phyloP scores from a whole-genome alignment of 225 moss, liverwort and hornwort species.

The Bryum argenteum region DNA sequence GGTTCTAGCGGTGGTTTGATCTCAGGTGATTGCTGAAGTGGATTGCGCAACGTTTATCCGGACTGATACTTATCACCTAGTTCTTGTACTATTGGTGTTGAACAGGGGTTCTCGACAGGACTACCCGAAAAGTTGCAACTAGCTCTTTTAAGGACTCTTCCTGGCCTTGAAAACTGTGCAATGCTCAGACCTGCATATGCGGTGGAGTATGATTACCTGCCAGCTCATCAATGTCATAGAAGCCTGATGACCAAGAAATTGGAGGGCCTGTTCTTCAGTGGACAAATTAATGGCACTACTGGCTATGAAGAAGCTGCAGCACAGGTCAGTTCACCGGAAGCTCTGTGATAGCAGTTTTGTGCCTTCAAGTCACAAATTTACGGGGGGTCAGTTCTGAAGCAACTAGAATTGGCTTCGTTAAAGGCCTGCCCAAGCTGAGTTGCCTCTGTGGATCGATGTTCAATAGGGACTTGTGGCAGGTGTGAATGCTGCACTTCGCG shows the following conservation, averaged over 20 bases:
- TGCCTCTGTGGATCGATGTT: slow-evolving; percentile 7
- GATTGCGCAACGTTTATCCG: slow-evolving; percentile 2
- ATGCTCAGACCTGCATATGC: slow-evolving; percentile 97
- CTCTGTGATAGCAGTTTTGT: neutral
- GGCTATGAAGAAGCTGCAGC: slow-evolving; percentile 98
- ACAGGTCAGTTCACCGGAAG: slow-evolving; percentile 50
- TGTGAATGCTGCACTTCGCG: slow-evolving; percentile 70
- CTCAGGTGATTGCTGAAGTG: neutral
- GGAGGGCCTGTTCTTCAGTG: slow-evolving; percentile 87
- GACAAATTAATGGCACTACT: slow-evolving; percentile 92
- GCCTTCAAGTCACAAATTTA: neutral
- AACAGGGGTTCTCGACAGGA: slow-evolving; percentile 90
- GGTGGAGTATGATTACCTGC: slow-evolving; percentile 92
- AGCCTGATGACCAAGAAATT: slow-evolving; percentile 92
- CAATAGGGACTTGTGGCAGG: slow-evolving; percentile 81
- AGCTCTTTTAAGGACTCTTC: slow-evolving; percentile 78
- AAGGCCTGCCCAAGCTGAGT: slow-evolving; percentile 3
- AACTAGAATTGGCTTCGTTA: neutral
- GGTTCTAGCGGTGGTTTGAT: slow-evolving; percentile 1
- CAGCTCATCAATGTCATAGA: slow-evolving; percentile 86
- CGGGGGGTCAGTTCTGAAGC: neutral
- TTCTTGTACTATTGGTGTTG: slow-evolving; percentile 14
- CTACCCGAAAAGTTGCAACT: slow-evolving; percentile 83
- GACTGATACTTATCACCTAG: neutral
- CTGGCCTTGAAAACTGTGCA: slow-evolving; percentile 82